Evolutionary conservation across 139 green algal species (phyloP), one percentile per base, ranked within the genome.

Genomic region (Chlorella sp.): DNA sequence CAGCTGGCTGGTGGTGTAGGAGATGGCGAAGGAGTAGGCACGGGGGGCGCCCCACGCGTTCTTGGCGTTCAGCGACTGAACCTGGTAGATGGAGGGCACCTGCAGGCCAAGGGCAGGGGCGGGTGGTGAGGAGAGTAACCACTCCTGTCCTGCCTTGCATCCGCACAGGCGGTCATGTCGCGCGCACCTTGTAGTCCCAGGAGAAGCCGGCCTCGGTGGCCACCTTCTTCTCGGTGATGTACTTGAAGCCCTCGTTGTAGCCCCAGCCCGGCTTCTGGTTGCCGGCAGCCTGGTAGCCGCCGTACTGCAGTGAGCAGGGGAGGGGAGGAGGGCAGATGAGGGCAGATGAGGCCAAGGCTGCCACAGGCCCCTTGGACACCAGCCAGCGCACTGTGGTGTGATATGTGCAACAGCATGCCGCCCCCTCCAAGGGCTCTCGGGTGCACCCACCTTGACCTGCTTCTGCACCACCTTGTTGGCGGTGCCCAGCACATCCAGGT

Each of bases 401-500:
- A n/a, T n/a, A n/a, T n/a, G n/a, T n/a, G n/a, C n/a, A n/a, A n/a
- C n/a, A n/a, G n/a, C n/a, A n/a, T n/a, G n/a, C n/a, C n/a, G n/a
- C n/a, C n/a, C n/a, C n/a, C n/a, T n/a, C n/a, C n/a, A n/a, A 17
- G 32, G 7, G 1, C 12, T 44, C 9, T 1, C 15, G 1, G 5
- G n/a, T 18, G 7, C 39, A 2, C n/a, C n/a, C 13, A 60, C 71
- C 38, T 78, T 60, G 30, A 78, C 15, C 9, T 21, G 28, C 39
- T 78, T 78, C 38, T 78, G 51, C 12, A 78, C 71, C 39, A 78
- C 23, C 41, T 34, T 36, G 71, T 78, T 78, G 25, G 39, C 38
- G 7, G 39, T 15, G 34, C 82, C 82, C 70, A 83, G 74, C n/a
- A 87, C 57, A 57, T 88, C 83, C 62, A 88, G n/a, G 62, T 88